Evolutionary conservation across 805 yeast species (phyloP).

Genomic region (Candida ulmi): DNA sequence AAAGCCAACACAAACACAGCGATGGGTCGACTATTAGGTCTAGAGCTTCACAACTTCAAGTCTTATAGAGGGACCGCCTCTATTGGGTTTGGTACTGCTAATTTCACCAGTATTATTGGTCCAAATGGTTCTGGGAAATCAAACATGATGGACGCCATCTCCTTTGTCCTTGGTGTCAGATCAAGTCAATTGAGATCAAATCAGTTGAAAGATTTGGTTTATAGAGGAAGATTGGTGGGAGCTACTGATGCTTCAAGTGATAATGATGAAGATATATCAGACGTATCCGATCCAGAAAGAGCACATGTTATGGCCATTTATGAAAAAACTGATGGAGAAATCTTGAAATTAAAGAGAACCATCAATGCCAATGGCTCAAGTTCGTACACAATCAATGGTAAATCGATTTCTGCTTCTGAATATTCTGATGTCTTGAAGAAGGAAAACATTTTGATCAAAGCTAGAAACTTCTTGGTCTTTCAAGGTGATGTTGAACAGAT

Average conservation of each 20-base stretch:
- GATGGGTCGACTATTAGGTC: constrained; percentile 81
- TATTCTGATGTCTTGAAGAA: constrained; percentile 62
- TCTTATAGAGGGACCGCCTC: constrained; percentile 75
- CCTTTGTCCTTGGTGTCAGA: constrained; percentile 86
- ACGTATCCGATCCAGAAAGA: constrained; percentile 22
- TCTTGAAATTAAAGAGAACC: constrained; percentile 56
- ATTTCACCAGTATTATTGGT: constrained; percentile 88
- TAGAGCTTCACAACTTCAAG: constrained; percentile 84
- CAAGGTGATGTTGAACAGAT: constrained; percentile 96
- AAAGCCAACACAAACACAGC: background rate
- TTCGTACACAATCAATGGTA: constrained; percentile 61
- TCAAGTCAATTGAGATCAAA: constrained; percentile 71
- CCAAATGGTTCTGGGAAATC: constrained; percentile 99
- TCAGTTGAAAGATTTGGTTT: constrained; percentile 69
- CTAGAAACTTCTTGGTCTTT: constrained; percentile 86
- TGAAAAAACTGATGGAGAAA: constrained; percentile 54
- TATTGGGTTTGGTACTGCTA: constrained; percentile 77
- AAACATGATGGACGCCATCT: constrained; percentile 95
- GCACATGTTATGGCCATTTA: constrained; percentile 82
- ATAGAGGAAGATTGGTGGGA: constrained; percentile 54
- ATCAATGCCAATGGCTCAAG: constrained; percentile 56
- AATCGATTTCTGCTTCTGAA: constrained; percentile 52
- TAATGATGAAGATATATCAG: constrained; percentile 16
- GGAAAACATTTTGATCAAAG: constrained; percentile 82
- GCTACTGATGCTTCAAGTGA: constrained; percentile 16